Percentiles rank a stretch among this genome's conserved stretches.
These are phyloP conservation scores for Ophiognomonia clavigignenti-juglandacearum DNA, from an alignment of 2,329 filamentous ascomycete species.

Conservation along the genomic window DNA sequence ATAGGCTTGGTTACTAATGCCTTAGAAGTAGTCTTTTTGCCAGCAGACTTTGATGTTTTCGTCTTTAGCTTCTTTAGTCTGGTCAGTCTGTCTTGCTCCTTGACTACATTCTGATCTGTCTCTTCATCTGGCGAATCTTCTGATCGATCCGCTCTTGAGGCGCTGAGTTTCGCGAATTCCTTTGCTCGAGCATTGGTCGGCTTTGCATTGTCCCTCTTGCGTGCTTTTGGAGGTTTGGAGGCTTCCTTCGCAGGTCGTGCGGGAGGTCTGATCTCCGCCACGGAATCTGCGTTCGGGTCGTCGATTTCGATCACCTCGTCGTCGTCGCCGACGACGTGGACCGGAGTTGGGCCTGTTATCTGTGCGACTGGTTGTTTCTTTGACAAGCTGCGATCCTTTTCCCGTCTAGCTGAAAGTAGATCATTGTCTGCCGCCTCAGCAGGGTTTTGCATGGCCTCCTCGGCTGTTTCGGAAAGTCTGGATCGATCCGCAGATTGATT, in stretches of 20 bases:
- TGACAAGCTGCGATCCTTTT: neutral
- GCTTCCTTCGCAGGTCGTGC: neutral
- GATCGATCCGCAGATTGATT: neutral
- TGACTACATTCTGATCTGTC: neutral
- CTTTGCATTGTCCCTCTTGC: neutral
- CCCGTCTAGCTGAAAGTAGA: neutral
- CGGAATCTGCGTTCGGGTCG: neutral
- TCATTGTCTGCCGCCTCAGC: neutral
- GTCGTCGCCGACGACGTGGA: neutral
- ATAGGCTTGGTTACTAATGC: neutral
- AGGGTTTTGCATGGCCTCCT: neutral
- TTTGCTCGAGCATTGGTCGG: neutral
- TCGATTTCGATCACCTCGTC: slow-evolving; percentile 14
- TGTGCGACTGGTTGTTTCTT: neutral
- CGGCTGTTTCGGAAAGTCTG: neutral
- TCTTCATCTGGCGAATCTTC: neutral
- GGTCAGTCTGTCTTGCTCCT: neutral
- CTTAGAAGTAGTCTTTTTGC: neutral
- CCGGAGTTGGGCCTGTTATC: neutral
- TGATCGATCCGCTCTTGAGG: neutral
- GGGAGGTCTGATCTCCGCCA: neutral
- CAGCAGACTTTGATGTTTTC: neutral
- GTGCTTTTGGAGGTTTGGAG: neutral
- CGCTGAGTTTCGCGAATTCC: neutral
- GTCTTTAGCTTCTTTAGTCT: slow-evolving; percentile 1